phyloP scores from a whole-genome alignment of 805 yeast species.

The Suhomyces prunicola region DNA sequence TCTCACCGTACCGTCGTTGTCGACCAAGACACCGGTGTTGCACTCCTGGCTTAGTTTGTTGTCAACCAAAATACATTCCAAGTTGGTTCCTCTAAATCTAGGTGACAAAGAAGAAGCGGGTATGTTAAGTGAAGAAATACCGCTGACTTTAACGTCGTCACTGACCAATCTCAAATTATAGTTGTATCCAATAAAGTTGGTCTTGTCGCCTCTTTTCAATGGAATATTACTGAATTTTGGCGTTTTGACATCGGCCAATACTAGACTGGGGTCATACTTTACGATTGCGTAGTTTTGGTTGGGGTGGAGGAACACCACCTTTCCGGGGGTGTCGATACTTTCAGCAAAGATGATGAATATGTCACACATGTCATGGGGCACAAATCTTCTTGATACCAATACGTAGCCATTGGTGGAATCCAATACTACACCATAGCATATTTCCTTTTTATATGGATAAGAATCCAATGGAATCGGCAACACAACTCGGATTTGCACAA shows the following conservation, averaged over 20 bases:
- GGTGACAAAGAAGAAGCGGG: slow-evolving; percentile 70
- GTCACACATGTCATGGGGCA: slow-evolving; percentile 82
- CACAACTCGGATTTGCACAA: slow-evolving; percentile 65
- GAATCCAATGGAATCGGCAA: slow-evolving; percentile 77
- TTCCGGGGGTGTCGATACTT: slow-evolving; percentile 74
- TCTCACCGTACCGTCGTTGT: slow-evolving; percentile 72
- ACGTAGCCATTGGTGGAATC: slow-evolving; percentile 81
- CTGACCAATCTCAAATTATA: slow-evolving; percentile 65
- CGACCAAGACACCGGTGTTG: slow-evolving; percentile 74
- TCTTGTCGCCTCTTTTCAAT: slow-evolving; percentile 70
- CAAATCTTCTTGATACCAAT: slow-evolving; percentile 69
- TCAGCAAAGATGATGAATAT: slow-evolving; percentile 80
- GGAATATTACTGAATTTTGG: slow-evolving; percentile 59
- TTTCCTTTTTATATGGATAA: slow-evolving; percentile 56
- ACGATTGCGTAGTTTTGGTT: slow-evolving; percentile 81
- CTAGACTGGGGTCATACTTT: slow-evolving; percentile 73
- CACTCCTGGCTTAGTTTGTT: slow-evolving; percentile 70
- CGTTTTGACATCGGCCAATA: slow-evolving; percentile 66
- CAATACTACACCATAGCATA: slow-evolving; percentile 74
- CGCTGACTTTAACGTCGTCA: slow-evolving; percentile 73
- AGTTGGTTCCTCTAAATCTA: slow-evolving; percentile 78
- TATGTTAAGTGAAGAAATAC: slow-evolving; percentile 68
- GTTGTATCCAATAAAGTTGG: slow-evolving; percentile 79
- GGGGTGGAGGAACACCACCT: slow-evolving; percentile 82
- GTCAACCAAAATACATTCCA: slow-evolving; percentile 75